A percentile compares a stretch with the other conserved stretches of the same genome.
Evolutionary conservation across 352 stramenopile species (phyloP).

Genomic region (Phytophthora palmivora): DNA sequence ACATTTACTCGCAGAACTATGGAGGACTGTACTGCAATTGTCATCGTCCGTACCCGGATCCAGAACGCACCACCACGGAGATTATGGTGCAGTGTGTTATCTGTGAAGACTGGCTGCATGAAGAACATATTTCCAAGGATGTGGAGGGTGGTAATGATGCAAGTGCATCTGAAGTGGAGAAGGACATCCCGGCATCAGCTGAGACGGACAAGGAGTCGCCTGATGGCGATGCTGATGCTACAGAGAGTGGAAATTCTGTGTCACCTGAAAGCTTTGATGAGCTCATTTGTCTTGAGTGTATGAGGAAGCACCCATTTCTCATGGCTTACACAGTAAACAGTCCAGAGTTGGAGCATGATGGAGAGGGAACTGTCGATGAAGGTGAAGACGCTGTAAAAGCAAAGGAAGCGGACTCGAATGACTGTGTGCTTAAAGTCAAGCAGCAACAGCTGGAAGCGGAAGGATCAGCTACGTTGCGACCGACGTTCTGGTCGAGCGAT

Average conservation of each 20-base stretch:
- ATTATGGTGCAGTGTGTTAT: constrained; percentile 82
- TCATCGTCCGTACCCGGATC: constrained; percentile 78
- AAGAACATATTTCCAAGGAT: constrained; percentile 62
- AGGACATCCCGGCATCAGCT: neutral
- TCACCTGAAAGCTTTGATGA: constrained; percentile 63
- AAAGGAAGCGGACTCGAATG: constrained; percentile 2
- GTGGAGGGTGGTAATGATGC: neutral
- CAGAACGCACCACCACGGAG: constrained; percentile 67
- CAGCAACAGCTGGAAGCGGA: constrained; percentile 33
- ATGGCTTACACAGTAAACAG: constrained; percentile 58
- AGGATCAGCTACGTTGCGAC: constrained; percentile 29
- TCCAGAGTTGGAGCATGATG: constrained; percentile 18
- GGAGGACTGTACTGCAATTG: constrained; percentile 71
- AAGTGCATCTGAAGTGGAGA: constrained; percentile 5
- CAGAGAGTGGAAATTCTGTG: constrained; percentile 9
- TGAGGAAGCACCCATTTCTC: constrained; percentile 70
- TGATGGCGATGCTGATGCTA: constrained; percentile 1
- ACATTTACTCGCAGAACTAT: constrained; percentile 83
- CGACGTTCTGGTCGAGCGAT: constrained; percentile 74
- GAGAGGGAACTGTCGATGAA: constrained; percentile 5
- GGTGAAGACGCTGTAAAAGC: constrained; percentile 13
- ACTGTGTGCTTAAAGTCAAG: constrained; percentile 48
- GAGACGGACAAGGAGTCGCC: constrained; percentile 18
- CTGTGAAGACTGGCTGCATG: constrained; percentile 83
- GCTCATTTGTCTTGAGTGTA: constrained; percentile 70